phyloP scores from a whole-genome alignment of 192 early-diverging fungal species.

The Funneliformis geosporum region DNA sequence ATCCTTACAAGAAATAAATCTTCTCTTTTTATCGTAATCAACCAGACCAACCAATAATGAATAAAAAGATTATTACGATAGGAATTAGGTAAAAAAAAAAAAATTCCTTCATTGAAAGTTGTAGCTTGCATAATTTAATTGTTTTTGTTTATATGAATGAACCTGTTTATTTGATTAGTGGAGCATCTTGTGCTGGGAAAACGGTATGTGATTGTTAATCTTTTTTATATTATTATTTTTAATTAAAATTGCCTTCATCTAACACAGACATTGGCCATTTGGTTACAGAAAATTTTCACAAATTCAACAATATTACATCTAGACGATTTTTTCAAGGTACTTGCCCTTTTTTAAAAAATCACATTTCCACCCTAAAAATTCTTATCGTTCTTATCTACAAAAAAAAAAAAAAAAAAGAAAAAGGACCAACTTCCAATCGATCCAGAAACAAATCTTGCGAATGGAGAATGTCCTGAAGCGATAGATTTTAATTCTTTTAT shows the following conservation, averaged over 20 bases:
- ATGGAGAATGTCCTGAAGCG: conserved; percentile 80
- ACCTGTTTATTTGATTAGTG: conserved; percentile 39
- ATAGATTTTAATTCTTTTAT: conserved; percentile 53
- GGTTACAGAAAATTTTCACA: conserved; percentile 58
- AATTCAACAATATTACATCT: conserved; percentile 67
- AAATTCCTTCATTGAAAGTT: no score
- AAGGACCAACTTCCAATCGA: conserved; percentile 65
- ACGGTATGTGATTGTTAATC: conserved; percentile 47
- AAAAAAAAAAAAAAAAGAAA: no score
- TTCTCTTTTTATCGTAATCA: no score
- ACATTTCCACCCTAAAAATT: no score
- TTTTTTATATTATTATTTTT: neutral
- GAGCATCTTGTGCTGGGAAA: conserved; percentile 73
- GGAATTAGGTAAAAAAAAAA: neutral
- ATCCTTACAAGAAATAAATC: no score
- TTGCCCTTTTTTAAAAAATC: neutral
- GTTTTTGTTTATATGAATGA: neutral
- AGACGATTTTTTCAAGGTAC: conserved; percentile 70
- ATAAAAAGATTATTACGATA: no score
- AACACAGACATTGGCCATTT: conserved; percentile 57
- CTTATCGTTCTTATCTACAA: neutral
- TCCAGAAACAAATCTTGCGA: conserved; percentile 52
- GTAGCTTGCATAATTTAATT: no score
- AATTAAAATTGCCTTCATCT: no score
- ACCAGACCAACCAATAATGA: no score